Evolutionary conservation across 1,284 basidiomycete genomes (phyloP).

Genomic region (Ceratobasidium sp.): DNA sequence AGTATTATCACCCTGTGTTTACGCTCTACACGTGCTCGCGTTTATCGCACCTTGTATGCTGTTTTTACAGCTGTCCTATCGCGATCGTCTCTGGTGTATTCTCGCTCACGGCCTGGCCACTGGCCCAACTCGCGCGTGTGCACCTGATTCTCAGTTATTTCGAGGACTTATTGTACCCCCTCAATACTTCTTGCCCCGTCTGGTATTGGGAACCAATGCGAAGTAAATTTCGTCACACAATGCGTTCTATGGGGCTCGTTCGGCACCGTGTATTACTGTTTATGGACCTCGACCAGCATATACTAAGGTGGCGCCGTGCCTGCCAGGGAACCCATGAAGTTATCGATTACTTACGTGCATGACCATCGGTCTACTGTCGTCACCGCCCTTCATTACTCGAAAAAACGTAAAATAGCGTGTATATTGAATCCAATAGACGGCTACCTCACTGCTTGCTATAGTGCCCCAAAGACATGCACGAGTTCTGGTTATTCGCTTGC

Average conservation of each 20-base stretch:
- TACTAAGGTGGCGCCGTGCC: background rate
- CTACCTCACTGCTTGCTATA: background rate
- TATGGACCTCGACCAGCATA: background rate
- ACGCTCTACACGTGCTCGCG: slow-evolving; percentile 26
- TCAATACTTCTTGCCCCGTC: slow-evolving; percentile 26
- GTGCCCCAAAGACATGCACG: background rate
- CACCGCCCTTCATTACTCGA: background rate
- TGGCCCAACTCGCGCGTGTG: slow-evolving; percentile 28
- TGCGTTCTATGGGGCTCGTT: background rate
- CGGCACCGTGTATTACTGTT: background rate
- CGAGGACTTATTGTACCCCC: background rate
- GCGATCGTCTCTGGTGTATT: slow-evolving; percentile 13
- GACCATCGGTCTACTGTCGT: background rate
- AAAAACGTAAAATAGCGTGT: background rate
- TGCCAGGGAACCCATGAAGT: background rate
- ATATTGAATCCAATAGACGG: background rate
- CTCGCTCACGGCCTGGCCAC: no score
- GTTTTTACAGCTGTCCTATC: background rate
- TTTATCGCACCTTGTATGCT: slow-evolving; percentile 6
- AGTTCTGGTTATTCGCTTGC: background rate
- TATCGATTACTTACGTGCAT: slow-evolving; percentile 1
- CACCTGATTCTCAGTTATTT: slow-evolving; percentile 2
- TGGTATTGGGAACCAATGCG: background rate
- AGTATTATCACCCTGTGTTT: background rate
- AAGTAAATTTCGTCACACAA: background rate